Evolutionary conservation across 805 yeast species (phyloP), one percentile per base, ranked within the genome.

Genomic region (Kazachstania psychrophila): DNA sequence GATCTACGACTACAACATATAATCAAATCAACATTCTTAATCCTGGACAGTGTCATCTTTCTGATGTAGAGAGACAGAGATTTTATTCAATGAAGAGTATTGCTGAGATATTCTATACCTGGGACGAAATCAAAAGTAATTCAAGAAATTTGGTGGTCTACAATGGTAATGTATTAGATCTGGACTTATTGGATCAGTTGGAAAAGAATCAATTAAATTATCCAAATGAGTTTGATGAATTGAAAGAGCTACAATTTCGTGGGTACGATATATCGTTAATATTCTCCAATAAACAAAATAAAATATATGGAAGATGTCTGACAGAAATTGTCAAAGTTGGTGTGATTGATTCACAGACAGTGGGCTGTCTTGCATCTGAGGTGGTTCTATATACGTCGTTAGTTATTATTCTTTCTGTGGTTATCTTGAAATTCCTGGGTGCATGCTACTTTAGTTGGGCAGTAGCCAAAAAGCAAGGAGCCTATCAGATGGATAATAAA

Each of bases 21-120:
- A 73, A 87, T 1, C 10, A 17, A 13, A 40, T 47, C 20, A 69
- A 68, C 15, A 76, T 77, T 53, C 88, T 87, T 56, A 62, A 68
- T 32, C 96, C 96, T 7, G 87, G 84, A 75, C 94, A 88, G 2
- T 89, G 98, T 57, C 96, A 89, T 61, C 83, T 96, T 1, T 71
- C 83, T 4, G 49, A 69, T 7, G 44, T 52, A 2, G 88, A 95
- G 0, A 73, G 98, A 53, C 58, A 71, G 4, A 69, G 79, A 1
- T 89, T 73, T 55, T 84, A 82, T 56, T 47, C 54, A 27, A 62
- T 83, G 48, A 58, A 72, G 19, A 72, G 70, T 24, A 62, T 69
- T 20, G 95, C 94, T 6, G 88, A 83, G 46, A 79, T 92, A 4
- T 88, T 72, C 58, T 92, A 79, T 61, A 78, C 88, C 4, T 92